phyloP scores from a whole-genome alignment of 768 basidiomycete genomes.

The Pulveroboletus frians region DNA sequence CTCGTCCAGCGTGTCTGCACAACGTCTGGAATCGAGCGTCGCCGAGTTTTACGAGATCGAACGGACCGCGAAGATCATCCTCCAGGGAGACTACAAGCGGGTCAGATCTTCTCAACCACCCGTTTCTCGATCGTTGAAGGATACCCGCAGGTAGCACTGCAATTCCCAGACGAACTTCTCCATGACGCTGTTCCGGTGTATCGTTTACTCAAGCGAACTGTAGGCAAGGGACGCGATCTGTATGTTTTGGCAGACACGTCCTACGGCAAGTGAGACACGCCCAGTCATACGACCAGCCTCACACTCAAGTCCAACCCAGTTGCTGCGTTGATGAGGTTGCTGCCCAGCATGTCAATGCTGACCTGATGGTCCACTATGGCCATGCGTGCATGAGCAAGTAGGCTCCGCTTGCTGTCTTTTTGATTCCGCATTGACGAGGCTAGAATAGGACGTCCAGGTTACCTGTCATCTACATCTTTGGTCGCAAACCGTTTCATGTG shows the following conservation, averaged over 20 bases:
- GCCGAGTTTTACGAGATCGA: conserved; percentile 72
- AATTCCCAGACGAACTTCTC: conserved; percentile 93
- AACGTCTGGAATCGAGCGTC: conserved; percentile 37
- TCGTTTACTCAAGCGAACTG: conserved; percentile 49
- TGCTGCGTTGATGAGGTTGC: conserved; percentile 97
- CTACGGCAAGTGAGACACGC: conserved; percentile 72
- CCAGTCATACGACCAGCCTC: background rate
- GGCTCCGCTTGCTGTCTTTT: conserved; percentile 25
- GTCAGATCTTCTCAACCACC: conserved; percentile 36
- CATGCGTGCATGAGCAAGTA: conserved; percentile 94
- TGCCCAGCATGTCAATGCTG: conserved; percentile 89
- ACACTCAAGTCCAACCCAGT: conserved; percentile 29
- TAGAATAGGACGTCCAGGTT: conserved; percentile 69
- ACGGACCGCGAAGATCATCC: conserved; percentile 57
- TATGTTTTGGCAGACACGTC: conserved; percentile 97
- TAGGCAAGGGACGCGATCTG: conserved; percentile 49
- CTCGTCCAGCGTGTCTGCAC: conserved; percentile 34
- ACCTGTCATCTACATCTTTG: conserved; percentile 89
- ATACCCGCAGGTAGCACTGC: conserved; percentile 66
- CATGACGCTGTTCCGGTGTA: conserved; percentile 83
- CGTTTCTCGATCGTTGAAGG: background rate
- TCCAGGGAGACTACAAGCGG: conserved; percentile 60
- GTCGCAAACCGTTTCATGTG: conserved; percentile 61
- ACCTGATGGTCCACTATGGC: conserved; percentile 91
- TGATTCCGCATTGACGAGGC: background rate